These are phyloP conservation scores for Sarocladiaceae sp. DNA, from an alignment of 2,329 filamentous ascomycete species.

Conservation along the genomic window DNA sequence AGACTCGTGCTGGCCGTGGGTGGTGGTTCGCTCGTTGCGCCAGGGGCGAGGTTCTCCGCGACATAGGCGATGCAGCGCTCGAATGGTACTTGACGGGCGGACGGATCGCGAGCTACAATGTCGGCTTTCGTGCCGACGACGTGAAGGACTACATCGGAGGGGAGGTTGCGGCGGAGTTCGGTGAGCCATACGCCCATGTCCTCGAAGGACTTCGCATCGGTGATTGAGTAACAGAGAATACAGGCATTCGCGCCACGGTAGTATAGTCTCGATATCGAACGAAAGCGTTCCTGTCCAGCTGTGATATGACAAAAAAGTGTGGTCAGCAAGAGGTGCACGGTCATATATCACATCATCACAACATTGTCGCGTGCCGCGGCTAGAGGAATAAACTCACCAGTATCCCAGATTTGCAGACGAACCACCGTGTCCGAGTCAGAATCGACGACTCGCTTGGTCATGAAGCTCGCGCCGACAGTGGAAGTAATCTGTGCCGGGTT, in stretches of 20 bases:
- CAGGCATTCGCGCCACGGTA: conserved; percentile 94
- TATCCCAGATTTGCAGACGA: conserved; percentile 95
- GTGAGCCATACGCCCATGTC: conserved; percentile 92
- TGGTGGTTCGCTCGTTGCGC: conserved; percentile 62
- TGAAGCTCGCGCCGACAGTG: conserved; percentile 76
- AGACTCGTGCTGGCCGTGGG: conserved; percentile 43
- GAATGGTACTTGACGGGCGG: conserved; percentile 78
- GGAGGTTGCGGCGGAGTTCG: conserved; percentile 77
- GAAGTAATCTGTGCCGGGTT: conserved; percentile 60
- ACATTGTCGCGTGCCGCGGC: neutral
- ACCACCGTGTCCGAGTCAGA: conserved; percentile 81
- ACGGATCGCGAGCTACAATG: conserved; percentile 80
- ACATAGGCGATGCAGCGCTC: conserved; percentile 95
- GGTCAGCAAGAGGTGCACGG: conserved; percentile 13
- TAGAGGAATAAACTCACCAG: conserved; percentile 42
- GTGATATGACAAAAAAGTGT: conserved; percentile 12
- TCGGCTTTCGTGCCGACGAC: conserved; percentile 95
- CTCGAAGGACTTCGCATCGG: conserved; percentile 75
- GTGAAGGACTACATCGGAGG: conserved; percentile 77
- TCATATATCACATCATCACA: conserved; percentile 1
- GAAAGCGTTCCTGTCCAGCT: conserved; percentile 91
- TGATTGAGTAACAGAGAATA: conserved; percentile 93
- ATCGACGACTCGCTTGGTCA: conserved; percentile 77
- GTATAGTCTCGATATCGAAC: conserved; percentile 91
- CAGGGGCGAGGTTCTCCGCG: conserved; percentile 81